Conservation (phyloP, 2,329 filamentous ascomycete species). For the Diplodia scrobiculata region DNA sequence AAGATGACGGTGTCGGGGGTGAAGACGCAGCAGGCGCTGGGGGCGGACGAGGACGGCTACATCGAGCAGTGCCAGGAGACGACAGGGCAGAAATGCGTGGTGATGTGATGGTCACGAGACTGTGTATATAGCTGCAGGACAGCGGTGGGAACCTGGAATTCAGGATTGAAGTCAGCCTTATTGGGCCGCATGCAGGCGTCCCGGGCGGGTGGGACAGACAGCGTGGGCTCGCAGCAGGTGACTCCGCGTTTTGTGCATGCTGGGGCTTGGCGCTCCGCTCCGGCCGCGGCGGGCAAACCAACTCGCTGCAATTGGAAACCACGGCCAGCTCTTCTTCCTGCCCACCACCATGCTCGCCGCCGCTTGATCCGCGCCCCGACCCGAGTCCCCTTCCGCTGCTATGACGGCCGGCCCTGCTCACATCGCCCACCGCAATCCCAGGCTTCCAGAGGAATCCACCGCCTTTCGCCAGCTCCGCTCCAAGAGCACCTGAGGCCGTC, state of each 20-base stretch:
- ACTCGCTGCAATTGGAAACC: constrained; percentile 22
- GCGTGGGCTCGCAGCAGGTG: constrained; percentile 16
- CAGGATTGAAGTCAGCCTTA: constrained; percentile 18
- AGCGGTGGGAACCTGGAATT: not conserved
- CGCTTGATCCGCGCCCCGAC: constrained; percentile 1
- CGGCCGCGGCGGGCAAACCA: constrained; percentile 9
- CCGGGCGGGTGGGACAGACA: constrained; percentile 12
- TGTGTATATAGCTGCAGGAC: constrained; percentile 4
- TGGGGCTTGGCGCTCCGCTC: constrained; percentile 3
- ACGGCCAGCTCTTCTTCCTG: not conserved
- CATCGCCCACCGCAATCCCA: not conserved
- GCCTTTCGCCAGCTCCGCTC: not conserved
- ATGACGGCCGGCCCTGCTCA: constrained; percentile 19
- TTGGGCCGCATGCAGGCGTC: not conserved
- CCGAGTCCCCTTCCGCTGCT: constrained; percentile 13
- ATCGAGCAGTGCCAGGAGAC: constrained; percentile 61
- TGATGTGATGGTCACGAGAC: constrained; percentile 44
- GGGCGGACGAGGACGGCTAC: constrained; percentile 75
- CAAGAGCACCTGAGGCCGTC: not conserved
- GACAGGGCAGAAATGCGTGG: constrained; percentile 43
- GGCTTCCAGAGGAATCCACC: constrained; percentile 18
- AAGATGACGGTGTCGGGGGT: constrained; percentile 74
- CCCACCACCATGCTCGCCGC: constrained; percentile 8
- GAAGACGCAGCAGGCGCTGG: constrained; percentile 59
- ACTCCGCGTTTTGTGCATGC: constrained; percentile 22